A percentile compares a stretch with the other conserved stretches of the same genome.
These are phyloP conservation scores for Zangia roseola DNA, from an alignment of 768 basidiomycete genomes.

Conservation along the genomic window DNA sequence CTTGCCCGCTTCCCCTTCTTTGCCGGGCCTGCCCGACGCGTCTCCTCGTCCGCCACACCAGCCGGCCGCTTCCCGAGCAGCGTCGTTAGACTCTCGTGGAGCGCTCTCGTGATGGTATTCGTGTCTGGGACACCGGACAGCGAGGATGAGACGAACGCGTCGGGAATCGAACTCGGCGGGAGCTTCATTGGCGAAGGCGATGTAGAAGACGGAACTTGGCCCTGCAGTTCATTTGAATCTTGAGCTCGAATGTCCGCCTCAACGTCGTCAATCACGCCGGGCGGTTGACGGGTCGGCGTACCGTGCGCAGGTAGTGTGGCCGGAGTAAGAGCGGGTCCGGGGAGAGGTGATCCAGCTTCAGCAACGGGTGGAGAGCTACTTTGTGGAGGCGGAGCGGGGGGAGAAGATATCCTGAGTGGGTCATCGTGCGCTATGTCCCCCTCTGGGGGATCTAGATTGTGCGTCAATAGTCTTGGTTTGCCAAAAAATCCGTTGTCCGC, in stretches of 20 bases:
- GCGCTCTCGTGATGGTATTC: constrained; percentile 50
- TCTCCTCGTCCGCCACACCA: constrained; percentile 36
- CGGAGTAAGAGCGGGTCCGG: not conserved
- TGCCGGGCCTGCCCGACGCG: constrained; percentile 15
- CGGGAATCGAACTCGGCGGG: constrained; percentile 17
- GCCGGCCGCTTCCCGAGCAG: constrained; percentile 67
- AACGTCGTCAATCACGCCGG: constrained; percentile 13
- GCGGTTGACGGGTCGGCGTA: not conserved
- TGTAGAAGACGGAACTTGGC: constrained; percentile 57
- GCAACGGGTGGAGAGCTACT: constrained; percentile 29
- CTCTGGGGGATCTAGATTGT: constrained; percentile 21
- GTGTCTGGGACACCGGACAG: constrained; percentile 39
- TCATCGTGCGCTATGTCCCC: not conserved
- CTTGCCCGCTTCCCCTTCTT: constrained; percentile 38
- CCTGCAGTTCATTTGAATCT: not conserved
- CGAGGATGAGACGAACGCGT: constrained; percentile 19
- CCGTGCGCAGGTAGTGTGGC: not conserved
- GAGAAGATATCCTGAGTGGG: constrained; percentile 12
- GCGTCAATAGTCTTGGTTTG: constrained; percentile 33
- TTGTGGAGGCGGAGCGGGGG: constrained; percentile 21
- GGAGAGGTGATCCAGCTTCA: constrained; percentile 4
- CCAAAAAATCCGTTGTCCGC: constrained; percentile 27
- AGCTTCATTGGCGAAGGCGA: constrained; percentile 55
- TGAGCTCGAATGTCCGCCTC: constrained; percentile 31
- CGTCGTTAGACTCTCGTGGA: constrained; percentile 68